Base-by-base conservation (phyloP, 148 eudicot species). In the Salicornia ramosissima region DNA sequence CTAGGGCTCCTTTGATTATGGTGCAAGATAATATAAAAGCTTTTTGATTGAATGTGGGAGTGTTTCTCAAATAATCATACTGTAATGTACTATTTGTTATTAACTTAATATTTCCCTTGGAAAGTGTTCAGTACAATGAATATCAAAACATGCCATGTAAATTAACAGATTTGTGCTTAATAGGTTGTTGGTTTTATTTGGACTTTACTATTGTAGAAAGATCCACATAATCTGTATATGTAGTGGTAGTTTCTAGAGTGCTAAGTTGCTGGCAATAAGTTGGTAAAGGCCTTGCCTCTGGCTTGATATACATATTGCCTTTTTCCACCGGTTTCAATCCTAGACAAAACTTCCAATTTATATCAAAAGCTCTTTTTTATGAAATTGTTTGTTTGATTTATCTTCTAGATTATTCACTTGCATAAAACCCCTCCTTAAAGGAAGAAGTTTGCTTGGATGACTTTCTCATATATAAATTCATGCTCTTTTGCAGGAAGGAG, bases 401-500 rank as follows among this genome's bases (percentile, higher is more conserved):
- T 36, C 40, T 36, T 36, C 8, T 36, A 24, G 26, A n/a, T 36
- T 19, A 60, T 33, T 10, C 45, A 16, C 47, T 22, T 39, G 8
- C 28, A 26, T 7, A 39, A 8, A 36, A 62, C 9, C 4, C 46
- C 18, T 0, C 1, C 11, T 2, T 11, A 58, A 58, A 58, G 42
- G 42, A 22, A 58, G 12, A 31, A 2, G 6, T 55, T 18, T 6
- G 22, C 18, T 58, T n/a, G 63, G 63, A 58, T 31, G 42, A 58
- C 29, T 19, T 19, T 54, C 62, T 65, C 40, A 65, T 66, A 2
- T 29, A 5, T 15, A n/a, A 36, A n/a, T 62, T 28, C 31, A 40
- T 40, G 9, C 6, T 25, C 8, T 53, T 16, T 54, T 55, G 57
- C 71, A 76, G 79, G 74, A 70, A 53, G 79, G 66, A 70, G 53